phyloP scores from a whole-genome alignment of 176 grass and related monocot genomes.

The Oryza glaberrima region DNA sequence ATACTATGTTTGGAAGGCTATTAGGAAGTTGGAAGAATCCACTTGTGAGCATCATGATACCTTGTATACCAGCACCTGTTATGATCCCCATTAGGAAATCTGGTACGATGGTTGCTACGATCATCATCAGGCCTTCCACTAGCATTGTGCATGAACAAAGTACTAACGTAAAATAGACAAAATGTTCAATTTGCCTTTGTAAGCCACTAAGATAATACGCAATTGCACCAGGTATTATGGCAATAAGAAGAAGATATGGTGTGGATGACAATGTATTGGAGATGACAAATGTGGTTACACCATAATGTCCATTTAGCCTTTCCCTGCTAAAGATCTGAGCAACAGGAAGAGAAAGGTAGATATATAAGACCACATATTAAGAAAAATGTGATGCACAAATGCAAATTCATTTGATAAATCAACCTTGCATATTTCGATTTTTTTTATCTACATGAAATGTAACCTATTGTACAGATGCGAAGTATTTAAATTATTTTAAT shows the following conservation, averaged over 20 bases:
- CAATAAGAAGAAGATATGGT: constrained; percentile 48
- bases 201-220: constrained; percentile 57
- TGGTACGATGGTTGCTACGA: constrained; percentile 46
- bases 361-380: no score
- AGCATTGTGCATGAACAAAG: constrained; percentile 58
- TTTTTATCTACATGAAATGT: not conserved
- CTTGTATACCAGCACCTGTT: constrained; percentile 61
- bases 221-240: constrained; percentile 50
- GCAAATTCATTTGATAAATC: not conserved
- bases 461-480: not conserved
- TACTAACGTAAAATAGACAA: constrained; percentile 37
- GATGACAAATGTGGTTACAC: constrained; percentile 46
- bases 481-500: no score
- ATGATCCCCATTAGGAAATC: constrained; percentile 77
- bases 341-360: not conserved
- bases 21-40: constrained; percentile 59
- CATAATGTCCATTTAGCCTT: constrained; percentile 60
- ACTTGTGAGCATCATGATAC: constrained; percentile 54
- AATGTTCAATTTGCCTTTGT: constrained; percentile 42
- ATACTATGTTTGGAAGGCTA: constrained; percentile 53
- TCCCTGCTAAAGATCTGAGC: constrained; percentile 56
- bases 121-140: constrained; percentile 66
- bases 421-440: not conserved
- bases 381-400: not conserved
- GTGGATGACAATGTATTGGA: constrained; percentile 58